Base-by-base conservation (phyloP, 371 early-diverging fungal genomes). In the Apophysomyces sp. region DNA sequence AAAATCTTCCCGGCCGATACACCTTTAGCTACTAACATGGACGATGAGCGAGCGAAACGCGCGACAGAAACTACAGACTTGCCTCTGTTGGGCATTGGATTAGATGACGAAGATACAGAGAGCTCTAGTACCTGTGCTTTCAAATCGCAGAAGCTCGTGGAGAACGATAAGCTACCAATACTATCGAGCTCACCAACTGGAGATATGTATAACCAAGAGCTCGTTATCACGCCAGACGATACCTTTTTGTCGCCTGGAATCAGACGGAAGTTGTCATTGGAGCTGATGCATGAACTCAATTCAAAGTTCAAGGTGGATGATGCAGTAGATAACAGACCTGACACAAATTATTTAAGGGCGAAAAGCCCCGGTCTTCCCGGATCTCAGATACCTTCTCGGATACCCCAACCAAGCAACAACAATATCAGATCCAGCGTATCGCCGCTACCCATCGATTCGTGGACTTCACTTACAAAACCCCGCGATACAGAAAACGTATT, bases 1-100 rank as follows among this genome's bases (percentile, higher is more conserved):
- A 82, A 84, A 30, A 83, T 93, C 61, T 91, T 94, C 65, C 82
- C 84, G n/a, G 31, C 70, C 7, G 90, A 80, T 12, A 41, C 64
- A 18, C 56, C 65, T 2, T 65, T 61, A 29, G 67, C 55, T 57
- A 56, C 57, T 52, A 67, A 59, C 3, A 67, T 61, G 49, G 69
- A 66, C 24, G 72, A 74, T 52, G 74, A 77, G 51, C 76, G 78
- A 9, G 73, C 73, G 6, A 75, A 76, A 31, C 60, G 76, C n/a
- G 78, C 78, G 13, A 65, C 74, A 8, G 76, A 71, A 51, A 61
- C 61, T 6, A 66, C 67, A 1, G 81, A 81, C 58, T 40, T 81
- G 28, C 81, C 81, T 6, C 49, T 81, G 8, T 40, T 81, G 1
- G 78, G 74, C 16, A 72, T 72, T 16, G 75, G 65, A 4, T 41